Evolutionary conservation across 176 grass and related monocot species (phyloP), one percentile per base, ranked within the genome.

Genomic region (Oryza meyeriana): DNA sequence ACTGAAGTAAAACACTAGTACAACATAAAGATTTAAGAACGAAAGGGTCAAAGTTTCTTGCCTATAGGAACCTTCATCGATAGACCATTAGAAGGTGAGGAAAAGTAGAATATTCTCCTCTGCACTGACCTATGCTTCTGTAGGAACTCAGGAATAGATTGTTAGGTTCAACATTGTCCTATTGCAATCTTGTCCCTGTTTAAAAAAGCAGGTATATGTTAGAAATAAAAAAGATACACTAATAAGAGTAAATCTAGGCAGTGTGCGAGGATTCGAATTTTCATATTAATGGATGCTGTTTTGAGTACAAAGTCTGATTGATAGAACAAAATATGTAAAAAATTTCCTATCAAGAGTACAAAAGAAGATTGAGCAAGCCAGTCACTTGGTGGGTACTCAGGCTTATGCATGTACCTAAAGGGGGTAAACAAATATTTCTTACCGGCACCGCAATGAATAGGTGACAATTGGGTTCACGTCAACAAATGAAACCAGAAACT

Each of bases 391-490:
- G 9, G 59, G 22, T 59, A 74, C 29, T 22, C 22, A 18, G 35
- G 28, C 20, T 42, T 71, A 44, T 48, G 55, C 65, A 81, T 41
- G 8, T 57, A 48, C 10, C 57, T 27, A 75, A 31, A 2, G 33
- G 16, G 71, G 18, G 57, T 12, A 77, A 72, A 27, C 26, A 81
- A 64, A 58, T 52, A 66, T 72, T 81, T 36, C 88, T 90, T 86
- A 90, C 88, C 78, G 0, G 28, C 65, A 34, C 5, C 57, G 42
- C 33, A 22, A 55, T 55, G 18, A 55, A 22, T 20, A 71, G 64
- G 31, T 85, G 33, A 64, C 17, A 0, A 33, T 45, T 44, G 35
- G 66, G 58, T 57, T 64, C 50, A 80, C 6, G 20, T 71, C 44
- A 75, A 81, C 50, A 81, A 71, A 28, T 86, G 44, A 29, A 78